Evolutionary conservation across 176 grass and related monocot genomes (phyloP).

Genomic region (Phoenix dactylifera): DNA sequence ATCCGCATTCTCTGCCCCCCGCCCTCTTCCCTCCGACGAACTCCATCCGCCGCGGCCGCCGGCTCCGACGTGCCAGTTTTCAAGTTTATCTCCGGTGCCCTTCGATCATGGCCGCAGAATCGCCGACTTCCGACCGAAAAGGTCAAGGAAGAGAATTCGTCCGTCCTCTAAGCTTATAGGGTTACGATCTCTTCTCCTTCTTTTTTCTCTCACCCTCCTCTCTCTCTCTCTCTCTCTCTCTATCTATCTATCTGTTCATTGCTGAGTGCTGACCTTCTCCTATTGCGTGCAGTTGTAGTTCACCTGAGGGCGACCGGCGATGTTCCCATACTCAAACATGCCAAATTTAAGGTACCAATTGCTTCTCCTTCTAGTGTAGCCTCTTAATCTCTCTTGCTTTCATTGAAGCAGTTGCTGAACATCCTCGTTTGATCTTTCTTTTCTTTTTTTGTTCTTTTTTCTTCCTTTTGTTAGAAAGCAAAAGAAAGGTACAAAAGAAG

Average conservation of each 20-base stretch:
- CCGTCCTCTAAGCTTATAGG: no score
- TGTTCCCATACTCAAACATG: conserved; percentile 68
- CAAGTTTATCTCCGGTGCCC: neutral
- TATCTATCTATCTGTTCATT: neutral
- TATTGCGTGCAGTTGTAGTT: conserved; percentile 43
- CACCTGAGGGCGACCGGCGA: conserved; percentile 60
- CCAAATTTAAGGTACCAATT: conserved; percentile 59
- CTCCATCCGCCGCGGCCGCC: no score
- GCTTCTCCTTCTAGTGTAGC: neutral
- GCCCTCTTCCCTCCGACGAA: no score
- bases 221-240: neutral
- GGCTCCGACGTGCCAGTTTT: no score
- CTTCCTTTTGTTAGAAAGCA: no score
- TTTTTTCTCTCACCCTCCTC: neutral
- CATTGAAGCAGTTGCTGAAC: no score
- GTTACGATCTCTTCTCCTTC: neutral
- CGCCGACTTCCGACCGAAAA: conserved; percentile 19
- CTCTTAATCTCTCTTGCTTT: no score
- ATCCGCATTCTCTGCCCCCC: no score
- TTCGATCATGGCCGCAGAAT: conserved; percentile 13
- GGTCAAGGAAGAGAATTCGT: neutral
- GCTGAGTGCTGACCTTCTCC: no score
- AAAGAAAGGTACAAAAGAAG: no score
- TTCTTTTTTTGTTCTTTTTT: no score
- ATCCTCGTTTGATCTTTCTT: no score